A percentile compares a stretch with the other conserved stretches of the same genome.
Evolutionary conservation across 345 rosid genomes (phyloP).

Genomic region (Syzygium grande): DNA sequence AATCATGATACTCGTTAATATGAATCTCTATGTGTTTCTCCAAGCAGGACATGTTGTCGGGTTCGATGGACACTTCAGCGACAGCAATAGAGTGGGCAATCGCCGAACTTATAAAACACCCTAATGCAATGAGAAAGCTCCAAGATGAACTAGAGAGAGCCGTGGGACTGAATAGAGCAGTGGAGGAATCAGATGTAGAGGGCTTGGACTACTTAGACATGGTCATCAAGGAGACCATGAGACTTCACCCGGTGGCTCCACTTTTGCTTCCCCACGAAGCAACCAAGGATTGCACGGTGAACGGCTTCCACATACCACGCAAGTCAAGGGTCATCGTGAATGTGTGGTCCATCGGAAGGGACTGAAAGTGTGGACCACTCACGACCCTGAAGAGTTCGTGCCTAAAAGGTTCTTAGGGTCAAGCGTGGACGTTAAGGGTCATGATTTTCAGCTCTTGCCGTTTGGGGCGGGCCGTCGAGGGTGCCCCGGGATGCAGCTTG

Average conservation of each 20-base stretch:
- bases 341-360: slow-evolving; percentile 35
- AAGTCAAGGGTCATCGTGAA: slow-evolving; percentile 25
- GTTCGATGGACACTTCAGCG: slow-evolving; percentile 22
- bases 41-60: slow-evolving; percentile 20
- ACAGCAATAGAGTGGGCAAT: slow-evolving; percentile 23
- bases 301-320: slow-evolving; percentile 23
- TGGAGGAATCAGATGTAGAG: slow-evolving; percentile 35
- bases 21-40: neutral
- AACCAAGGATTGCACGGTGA: slow-evolving; percentile 12
- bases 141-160: slow-evolving; percentile 25
- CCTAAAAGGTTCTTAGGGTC: slow-evolving; percentile 32
- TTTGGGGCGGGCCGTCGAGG: slow-evolving; percentile 38
- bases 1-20: neutral
- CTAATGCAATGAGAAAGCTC: slow-evolving; percentile 17
- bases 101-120: slow-evolving; percentile 25
- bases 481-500: slow-evolving; percentile 38
- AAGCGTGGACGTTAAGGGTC: slow-evolving; percentile 20
- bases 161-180: slow-evolving; percentile 28
- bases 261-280: slow-evolving; percentile 25
- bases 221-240: slow-evolving; percentile 36
- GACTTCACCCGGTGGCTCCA: slow-evolving; percentile 40
- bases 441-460: slow-evolving; percentile 34
- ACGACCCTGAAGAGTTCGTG: slow-evolving; percentile 19
- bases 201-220: slow-evolving; percentile 21
- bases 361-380: slow-evolving; percentile 13